phyloP scores from a whole-genome alignment of 371 early-diverging fungal species.

The Mortierella sp. region DNA sequence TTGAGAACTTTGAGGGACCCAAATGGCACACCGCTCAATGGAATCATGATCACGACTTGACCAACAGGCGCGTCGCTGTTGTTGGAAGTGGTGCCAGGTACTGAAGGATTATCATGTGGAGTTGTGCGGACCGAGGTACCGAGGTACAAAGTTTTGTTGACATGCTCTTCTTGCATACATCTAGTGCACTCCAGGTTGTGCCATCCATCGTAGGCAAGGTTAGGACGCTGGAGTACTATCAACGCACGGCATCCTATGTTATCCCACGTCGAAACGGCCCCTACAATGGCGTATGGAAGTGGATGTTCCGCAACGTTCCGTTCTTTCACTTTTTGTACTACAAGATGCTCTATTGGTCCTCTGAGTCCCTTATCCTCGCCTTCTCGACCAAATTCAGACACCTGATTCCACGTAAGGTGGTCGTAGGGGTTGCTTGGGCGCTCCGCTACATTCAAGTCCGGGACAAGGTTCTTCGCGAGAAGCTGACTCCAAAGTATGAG shows the following conservation, averaged over 20 bases:
- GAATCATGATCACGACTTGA: slow-evolving; percentile 59
- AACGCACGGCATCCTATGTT: slow-evolving; percentile 66
- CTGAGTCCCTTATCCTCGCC: slow-evolving; percentile 28
- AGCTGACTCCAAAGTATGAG: slow-evolving; percentile 59
- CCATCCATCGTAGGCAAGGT: slow-evolving; percentile 60
- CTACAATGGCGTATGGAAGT: slow-evolving; percentile 42
- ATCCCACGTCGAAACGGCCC: slow-evolving; percentile 42
- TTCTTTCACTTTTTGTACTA: slow-evolving; percentile 43
- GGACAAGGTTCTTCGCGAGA: slow-evolving; percentile 52
- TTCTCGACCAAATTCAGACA: slow-evolving; percentile 35
- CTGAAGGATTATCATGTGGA: not conserved
- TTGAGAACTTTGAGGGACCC: slow-evolving; percentile 58
- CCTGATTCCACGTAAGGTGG: slow-evolving; percentile 11
- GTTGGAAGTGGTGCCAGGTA: slow-evolving; percentile 69
- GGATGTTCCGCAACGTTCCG: slow-evolving; percentile 57
- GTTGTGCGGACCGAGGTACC: not conserved
- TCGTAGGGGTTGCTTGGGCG: slow-evolving; percentile 18
- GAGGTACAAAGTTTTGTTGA: no score
- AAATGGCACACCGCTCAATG: slow-evolving; percentile 63
- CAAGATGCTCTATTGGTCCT: slow-evolving; percentile 36
- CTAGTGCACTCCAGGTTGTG: slow-evolving; percentile 63
- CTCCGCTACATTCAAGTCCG: slow-evolving; percentile 41
- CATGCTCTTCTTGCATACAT: not conserved
- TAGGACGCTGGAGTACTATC: slow-evolving; percentile 59
- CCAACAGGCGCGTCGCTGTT: slow-evolving; percentile 62